Base-by-base conservation (phyloP, 225 moss, liverwort and hornwort genomes). In the Sphagnum tenellum region DNA sequence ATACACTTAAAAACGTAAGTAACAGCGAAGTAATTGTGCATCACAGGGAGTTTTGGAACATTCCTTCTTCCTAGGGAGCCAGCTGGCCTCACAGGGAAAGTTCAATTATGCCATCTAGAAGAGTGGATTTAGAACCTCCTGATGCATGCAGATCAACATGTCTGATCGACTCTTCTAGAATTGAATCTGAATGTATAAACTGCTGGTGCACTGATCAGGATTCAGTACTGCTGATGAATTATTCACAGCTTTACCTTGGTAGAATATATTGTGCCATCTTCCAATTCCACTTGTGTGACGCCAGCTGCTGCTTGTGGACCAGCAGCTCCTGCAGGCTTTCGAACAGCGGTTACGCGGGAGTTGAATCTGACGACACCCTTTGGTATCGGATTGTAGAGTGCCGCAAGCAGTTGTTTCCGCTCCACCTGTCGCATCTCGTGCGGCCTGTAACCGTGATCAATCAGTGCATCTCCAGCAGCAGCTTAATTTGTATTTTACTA, bases 361-460 rank as follows among this genome's bases (percentile, higher is more conserved):
- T 75, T 80, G 71, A 79, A 79, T 54, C 57, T 56, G 54, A 86
- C 70, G 65, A 73, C 75, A 49, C 73, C 86, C 51, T 54, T 67
- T 4, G 86, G 86, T 50, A 86, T 75, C 46, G 77, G 70, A 57
- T 75, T 55, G 2, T 79, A 75, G 60, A 86, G 77, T 49, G 67
- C 77, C 69, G 59, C 73, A 47, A 86, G 79, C 60, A 86, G 70
- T 14, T 62, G 46, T 46, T 67, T 79, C 69, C 86, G 78, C 69
- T 77, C 79, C 12, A 86, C 80, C 60, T 79, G 75, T 67, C 86
- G 77, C 50, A 75, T 48, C 62, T 86, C 82, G 70, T 73, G 63
- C 48, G 86, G 79, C 67, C 86, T 86, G 79, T 50, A 64, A 10
- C 47, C 66, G 64, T 29, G 29, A 29, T 6, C 9, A 9, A 52